A percentile compares a stretch with the other conserved stretches of the same genome.
These are phyloP conservation scores for Melastoma malabathricum DNA, from an alignment of 345 rosid species.

Conservation along the genomic window DNA sequence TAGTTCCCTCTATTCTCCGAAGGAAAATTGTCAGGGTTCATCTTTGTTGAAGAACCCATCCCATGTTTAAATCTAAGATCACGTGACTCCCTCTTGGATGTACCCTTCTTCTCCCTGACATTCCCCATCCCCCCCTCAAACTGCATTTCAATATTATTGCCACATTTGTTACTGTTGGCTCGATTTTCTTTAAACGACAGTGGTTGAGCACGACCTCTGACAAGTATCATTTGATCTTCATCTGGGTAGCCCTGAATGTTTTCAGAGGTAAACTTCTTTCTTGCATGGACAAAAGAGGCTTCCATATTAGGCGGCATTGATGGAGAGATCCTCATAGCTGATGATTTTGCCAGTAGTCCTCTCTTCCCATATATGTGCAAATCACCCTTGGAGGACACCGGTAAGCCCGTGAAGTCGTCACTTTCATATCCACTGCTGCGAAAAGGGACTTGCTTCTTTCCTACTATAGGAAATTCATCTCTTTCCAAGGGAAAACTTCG, in stretches of 20 bases:
- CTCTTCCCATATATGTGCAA: conserved; percentile 29
- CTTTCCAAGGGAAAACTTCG: conserved; percentile 19
- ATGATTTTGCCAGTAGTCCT: conserved; percentile 17
- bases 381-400: conserved; percentile 41
- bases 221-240: conserved; percentile 48
- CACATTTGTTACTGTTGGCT: conserved; percentile 28
- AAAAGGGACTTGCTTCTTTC: conserved; percentile 38
- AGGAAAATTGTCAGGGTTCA: conserved; percentile 40
- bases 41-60: conserved; percentile 39
- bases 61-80: conserved; percentile 34
- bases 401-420: conserved; percentile 41
- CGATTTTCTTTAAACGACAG: conserved; percentile 34
- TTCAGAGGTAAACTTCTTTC: conserved; percentile 32
- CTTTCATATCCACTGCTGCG: conserved; percentile 28
- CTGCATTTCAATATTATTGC: conserved; percentile 33
- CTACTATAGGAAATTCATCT: conserved; percentile 29
- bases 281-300: conserved; percentile 21
- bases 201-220: conserved; percentile 25
- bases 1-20: conserved; percentile 42
- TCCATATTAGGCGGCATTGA: conserved; percentile 20
- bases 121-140: conserved; percentile 45
- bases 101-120: conserved; percentile 54
- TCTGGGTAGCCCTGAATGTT: conserved; percentile 23
- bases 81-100: conserved; percentile 39
- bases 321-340: conserved; percentile 17